Evolutionary conservation across 1,284 basidiomycete genomes (phyloP), one percentile per base, ranked within the genome.

Genomic region (Cryptococcus sp.): DNA sequence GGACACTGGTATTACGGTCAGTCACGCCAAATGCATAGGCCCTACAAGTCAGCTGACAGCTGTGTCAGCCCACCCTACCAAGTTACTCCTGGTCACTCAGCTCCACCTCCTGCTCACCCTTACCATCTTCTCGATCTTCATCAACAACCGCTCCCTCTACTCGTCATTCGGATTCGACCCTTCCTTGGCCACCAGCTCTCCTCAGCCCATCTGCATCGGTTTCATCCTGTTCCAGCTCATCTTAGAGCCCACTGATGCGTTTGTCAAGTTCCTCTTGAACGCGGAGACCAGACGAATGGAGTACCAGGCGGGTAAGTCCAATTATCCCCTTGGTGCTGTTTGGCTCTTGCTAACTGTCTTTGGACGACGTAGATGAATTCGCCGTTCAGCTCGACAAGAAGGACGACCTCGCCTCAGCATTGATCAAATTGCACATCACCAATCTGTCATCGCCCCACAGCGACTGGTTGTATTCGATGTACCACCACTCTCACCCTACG

Each of bases 401-500:
- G 63, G 64, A 88, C n/a, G 84, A 91, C 47, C 85, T 96, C 47
- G 87, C 87, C 25, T 81, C 84, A 13, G 91, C 92, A 23, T 82
- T 97, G 57, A 85, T 91, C 66, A 83, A 87, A 56, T 83, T 96
- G 27, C 91, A 95, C 73, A 87, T 91, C 55, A 89, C 94, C 81
- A 95, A 97, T 75, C 77, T 95, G 65, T 89, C 88, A 46, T 92
- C 91, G 3, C 89, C 93, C 47, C 91, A 91, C 87, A 90, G 90
- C 23, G 91, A 94, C 76, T 90, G 88, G 88, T 77, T 93, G 84
- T 93, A 93, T 79, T 93, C 91, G 53, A 89, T 90, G 35, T 94
- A 92, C 71, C 90, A 94, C 74, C 90, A 94, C 78, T 92, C 89
- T 51, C 93, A 96, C 77, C 93, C 92, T 2, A 95, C 91, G 1